A percentile compares a stretch with the other conserved stretches of the same genome.
Conservation (phyloP, 345 rosid genomes). For the Aquilaria yunnanensis region DNA sequence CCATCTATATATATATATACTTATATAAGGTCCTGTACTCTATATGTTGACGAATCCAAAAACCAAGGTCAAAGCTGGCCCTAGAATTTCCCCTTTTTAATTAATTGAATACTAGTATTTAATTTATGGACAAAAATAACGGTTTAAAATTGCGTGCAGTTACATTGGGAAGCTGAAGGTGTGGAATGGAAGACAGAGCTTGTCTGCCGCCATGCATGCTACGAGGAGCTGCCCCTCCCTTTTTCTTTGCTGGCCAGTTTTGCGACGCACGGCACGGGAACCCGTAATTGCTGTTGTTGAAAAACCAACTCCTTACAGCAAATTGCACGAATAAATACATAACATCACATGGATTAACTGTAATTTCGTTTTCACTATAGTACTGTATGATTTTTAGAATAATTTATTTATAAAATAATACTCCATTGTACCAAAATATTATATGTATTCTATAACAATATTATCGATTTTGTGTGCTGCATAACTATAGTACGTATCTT, state of each 20-base stretch:
- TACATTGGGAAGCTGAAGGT: conserved; percentile 32
- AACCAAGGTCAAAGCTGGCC: conserved; percentile 31
- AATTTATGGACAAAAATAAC: conserved; percentile 2
- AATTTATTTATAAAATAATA: no score
- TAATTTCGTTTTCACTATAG: no score
- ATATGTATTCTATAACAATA: no score
- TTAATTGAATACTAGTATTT: not conserved
- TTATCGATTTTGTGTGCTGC: no score
- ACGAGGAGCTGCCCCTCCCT: conserved; percentile 16
- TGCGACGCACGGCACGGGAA: not conserved
- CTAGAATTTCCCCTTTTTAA: conserved; percentile 13
- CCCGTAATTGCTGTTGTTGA: no score
- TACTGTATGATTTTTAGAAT: no score
- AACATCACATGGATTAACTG: no score
- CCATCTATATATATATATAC: conserved; percentile 18
- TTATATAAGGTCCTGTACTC: conserved; percentile 10
- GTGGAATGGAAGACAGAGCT: conserved; percentile 46
- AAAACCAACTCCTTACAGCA: no score
- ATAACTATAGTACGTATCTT: no score
- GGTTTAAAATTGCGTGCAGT: conserved; percentile 7
- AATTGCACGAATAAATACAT: no score
- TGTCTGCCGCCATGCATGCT: conserved; percentile 64
- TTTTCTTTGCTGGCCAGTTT: conserved; percentile 15
- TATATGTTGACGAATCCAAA: conserved; percentile 24
- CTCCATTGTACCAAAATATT: no score